Evolutionary conservation across 768 basidiomycete species (phyloP).

Genomic region (Pleurotus tuoliensis): DNA sequence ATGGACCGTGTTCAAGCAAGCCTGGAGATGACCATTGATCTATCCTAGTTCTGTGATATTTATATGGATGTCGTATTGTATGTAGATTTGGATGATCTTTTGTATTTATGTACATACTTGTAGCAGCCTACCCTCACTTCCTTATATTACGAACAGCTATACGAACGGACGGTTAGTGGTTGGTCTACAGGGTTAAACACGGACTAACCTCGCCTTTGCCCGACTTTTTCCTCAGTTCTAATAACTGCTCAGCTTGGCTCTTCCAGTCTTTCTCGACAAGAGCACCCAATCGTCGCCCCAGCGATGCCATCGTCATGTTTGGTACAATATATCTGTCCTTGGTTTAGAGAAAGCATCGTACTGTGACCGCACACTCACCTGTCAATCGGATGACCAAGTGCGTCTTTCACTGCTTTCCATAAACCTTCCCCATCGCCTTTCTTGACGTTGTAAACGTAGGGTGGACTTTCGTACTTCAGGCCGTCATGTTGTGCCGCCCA

Average conservation of each 20-base stretch:
- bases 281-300: conserved; percentile 18
- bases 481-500: conserved; percentile 30
- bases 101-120: not conserved
- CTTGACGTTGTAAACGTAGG: conserved; percentile 32
- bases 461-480: conserved; percentile 23
- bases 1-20: conserved; percentile 10
- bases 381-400: conserved; percentile 22
- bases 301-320: conserved; percentile 25
- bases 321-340: conserved; percentile 22
- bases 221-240: not conserved
- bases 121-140: not conserved
- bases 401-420: conserved; percentile 21
- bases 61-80: not conserved
- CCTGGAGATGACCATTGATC: not conserved
- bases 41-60: not conserved
- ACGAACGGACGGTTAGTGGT: not conserved
- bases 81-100: not conserved
- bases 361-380: too few relatives aligned
- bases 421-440: conserved; percentile 23
- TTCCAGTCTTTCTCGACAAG: conserved; percentile 30
- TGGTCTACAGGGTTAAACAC: not conserved
- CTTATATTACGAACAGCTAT: not conserved
- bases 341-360: too few relatives aligned
- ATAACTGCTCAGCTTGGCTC: conserved; percentile 14
- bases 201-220: conserved; percentile 1